Conservation (phyloP, 805 yeast genomes). For the Lipomyces starkeyi region DNA sequence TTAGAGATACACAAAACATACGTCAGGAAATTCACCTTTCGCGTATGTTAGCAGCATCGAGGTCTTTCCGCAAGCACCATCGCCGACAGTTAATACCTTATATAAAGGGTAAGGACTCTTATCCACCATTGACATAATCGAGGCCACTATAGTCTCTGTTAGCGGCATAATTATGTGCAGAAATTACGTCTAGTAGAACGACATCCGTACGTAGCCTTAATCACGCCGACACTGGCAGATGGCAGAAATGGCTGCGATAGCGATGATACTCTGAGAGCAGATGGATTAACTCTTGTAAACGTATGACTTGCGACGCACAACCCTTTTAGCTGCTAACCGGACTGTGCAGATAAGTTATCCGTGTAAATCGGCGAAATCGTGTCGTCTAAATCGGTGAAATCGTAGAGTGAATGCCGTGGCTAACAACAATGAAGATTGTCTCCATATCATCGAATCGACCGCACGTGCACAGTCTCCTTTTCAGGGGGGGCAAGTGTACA, state of each 20-base stretch:
- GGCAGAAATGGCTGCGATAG: neutral
- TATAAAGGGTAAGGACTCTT: conserved; percentile 48
- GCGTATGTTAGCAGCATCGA: conserved; percentile 70
- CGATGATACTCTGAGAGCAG: no score
- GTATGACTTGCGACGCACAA: neutral
- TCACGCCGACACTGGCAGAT: neutral
- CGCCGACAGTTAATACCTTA: conserved; percentile 84
- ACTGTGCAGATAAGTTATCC: neutral
- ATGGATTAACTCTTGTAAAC: neutral
- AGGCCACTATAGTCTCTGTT: neutral
- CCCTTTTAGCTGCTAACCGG: neutral
- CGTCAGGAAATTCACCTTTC: conserved; percentile 69
- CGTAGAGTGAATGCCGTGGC: neutral
- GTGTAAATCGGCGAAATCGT: no score
- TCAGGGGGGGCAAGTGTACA: no score
- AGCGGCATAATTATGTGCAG: neutral
- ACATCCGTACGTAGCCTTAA: neutral
- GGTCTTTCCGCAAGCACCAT: conserved; percentile 91
- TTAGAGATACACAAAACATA: conserved; percentile 1
- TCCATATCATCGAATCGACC: no score
- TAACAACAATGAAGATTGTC: no score
- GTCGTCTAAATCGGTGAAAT: no score
- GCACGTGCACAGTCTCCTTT: no score
- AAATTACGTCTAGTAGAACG: neutral
- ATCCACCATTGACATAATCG: conserved; percentile 7